Percentiles rank a stretch among this genome's conserved stretches.
phyloP scores from a whole-genome alignment of 495 filamentous ascomycete genomes.

The Polyplosphaeria fusca region DNA sequence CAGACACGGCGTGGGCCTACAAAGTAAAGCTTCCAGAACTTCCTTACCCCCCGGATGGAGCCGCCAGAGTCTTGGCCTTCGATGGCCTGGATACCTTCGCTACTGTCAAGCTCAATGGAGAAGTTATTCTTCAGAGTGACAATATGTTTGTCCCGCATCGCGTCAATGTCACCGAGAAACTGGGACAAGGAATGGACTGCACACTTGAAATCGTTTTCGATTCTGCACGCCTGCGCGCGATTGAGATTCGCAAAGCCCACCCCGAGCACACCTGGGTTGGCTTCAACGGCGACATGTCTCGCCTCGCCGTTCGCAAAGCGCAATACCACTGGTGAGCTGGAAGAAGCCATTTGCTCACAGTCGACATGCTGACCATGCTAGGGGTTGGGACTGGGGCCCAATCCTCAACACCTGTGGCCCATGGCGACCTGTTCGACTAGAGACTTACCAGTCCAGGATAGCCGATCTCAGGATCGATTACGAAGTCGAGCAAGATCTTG shows the following conservation, averaged over 20 bases:
- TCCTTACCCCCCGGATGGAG: constrained; percentile 1
- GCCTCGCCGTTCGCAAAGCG: constrained; percentile 40
- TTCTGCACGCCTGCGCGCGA: constrained; percentile 33
- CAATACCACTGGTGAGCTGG: constrained; percentile 39
- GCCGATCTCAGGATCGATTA: constrained; percentile 39
- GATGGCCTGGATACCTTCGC: constrained; percentile 45
- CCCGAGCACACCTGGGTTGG: constrained; percentile 42
- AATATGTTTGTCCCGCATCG: constrained; percentile 44
- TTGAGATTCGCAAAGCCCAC: constrained; percentile 39
- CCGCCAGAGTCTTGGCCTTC: constrained; percentile 37
- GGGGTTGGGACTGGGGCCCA: constrained; percentile 44
- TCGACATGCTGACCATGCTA: constrained; percentile 17
- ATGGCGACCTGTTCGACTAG: constrained; percentile 40
- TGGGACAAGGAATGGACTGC: constrained; percentile 30
- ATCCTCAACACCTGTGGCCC: constrained; percentile 42
- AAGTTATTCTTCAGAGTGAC: constrained; percentile 37
- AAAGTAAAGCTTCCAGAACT: constrained; percentile 33
- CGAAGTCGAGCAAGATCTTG: constrained; percentile 31
- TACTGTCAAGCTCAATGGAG: constrained; percentile 41
- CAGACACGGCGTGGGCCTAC: constrained; percentile 40
- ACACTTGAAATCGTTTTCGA: constrained; percentile 41
- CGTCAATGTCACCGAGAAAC: constrained; percentile 36
- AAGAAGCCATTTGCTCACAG: not conserved
- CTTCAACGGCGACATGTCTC: constrained; percentile 43
- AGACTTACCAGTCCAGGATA: constrained; percentile 38